Percentiles rank a stretch among this genome's conserved stretches.
Conservation (phyloP, 495 filamentous ascomycete genomes). For the Echria macrotheca region DNA sequence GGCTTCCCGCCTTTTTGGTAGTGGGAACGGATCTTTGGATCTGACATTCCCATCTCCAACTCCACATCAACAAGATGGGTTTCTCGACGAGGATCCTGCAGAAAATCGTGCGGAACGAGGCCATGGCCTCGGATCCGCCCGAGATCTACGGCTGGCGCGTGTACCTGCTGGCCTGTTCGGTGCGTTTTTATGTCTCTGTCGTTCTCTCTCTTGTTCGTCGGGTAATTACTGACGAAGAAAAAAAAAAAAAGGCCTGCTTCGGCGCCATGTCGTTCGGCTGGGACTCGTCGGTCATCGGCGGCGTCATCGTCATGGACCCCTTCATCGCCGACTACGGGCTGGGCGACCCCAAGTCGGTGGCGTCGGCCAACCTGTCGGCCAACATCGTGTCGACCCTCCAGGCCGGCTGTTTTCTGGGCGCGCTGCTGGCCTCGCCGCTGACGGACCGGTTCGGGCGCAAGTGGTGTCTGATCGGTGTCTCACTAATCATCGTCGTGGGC, state of each 20-base stretch:
- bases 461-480: constrained; percentile 52
- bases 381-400: constrained; percentile 53
- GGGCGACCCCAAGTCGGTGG: constrained; percentile 20
- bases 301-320: constrained; percentile 50
- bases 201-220: too few relatives aligned
- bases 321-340: constrained; percentile 41
- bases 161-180: constrained; percentile 62
- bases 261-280: constrained; percentile 71
- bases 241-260: constrained; percentile 73
- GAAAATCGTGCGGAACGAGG: constrained; percentile 71
- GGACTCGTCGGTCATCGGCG: constrained; percentile 61
- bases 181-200: too few relatives aligned
- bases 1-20: too few relatives aligned
- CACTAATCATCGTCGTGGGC: constrained; percentile 50
- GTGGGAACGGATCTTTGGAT: too few relatives aligned
- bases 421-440: constrained; percentile 30
- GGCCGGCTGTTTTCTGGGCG: constrained; percentile 48
- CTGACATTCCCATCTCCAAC: too few relatives aligned
- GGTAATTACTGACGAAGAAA: too few relatives aligned
- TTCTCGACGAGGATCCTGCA: constrained; percentile 40
- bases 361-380: constrained; percentile 33
- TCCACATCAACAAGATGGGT: constrained; percentile 28
- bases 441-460: constrained; percentile 45
- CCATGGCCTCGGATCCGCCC: constrained; percentile 65
- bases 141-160: constrained; percentile 80